Base-by-base conservation (phyloP, 495 filamentous ascomycete genomes). In the Hyaloscypha bicolor region DNA sequence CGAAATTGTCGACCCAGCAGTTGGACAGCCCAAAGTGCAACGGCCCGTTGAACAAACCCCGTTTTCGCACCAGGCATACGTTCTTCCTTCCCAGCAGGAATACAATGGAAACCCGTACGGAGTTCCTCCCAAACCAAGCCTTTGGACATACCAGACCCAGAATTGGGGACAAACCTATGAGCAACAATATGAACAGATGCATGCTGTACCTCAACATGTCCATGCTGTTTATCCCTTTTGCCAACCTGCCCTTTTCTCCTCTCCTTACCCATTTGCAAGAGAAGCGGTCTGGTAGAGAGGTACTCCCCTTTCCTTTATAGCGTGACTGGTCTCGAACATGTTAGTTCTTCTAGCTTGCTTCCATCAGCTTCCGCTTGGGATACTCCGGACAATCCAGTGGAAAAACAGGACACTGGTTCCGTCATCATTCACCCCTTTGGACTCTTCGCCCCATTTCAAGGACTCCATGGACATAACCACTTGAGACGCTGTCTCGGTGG, bases 1-100 rank as follows among this genome's bases (percentile, higher is more conserved):
- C 37, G 37, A 61, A 6, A n/a, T 21, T n/a, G 9, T 55, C 42
- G 57, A 59, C 48, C 19, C 22, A 11, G 35, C 31, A 19, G 1
- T 35, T 63, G 6, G 55, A 60, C 39, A 45, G 16, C 25, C 22
- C 11, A 45, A 19, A 19, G 55, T 48, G 21, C 33, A 63, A 59
- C 45, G 55, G 33, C 63, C 61, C 14, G 55, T 55, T 60, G 42
- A 33, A 22, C 62, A 29, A 31, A 35, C 64, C 45, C 39, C 64
- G 12, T 55, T 67, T 42, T 21, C 48, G n/a, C 53, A 59, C 56
- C 68, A 71, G 57, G 31, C 53, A 56, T 71, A 71, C 64, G 53
- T 35, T 62, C 59, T 71, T 51, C 68, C 68, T 19, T 21, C 68
- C 31, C 68, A 71, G 64, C 68, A 66, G 60, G 68, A 71, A 52